Evolutionary conservation across 1,284 basidiomycete genomes (phyloP).

Genomic region (Vanrija humicola): DNA sequence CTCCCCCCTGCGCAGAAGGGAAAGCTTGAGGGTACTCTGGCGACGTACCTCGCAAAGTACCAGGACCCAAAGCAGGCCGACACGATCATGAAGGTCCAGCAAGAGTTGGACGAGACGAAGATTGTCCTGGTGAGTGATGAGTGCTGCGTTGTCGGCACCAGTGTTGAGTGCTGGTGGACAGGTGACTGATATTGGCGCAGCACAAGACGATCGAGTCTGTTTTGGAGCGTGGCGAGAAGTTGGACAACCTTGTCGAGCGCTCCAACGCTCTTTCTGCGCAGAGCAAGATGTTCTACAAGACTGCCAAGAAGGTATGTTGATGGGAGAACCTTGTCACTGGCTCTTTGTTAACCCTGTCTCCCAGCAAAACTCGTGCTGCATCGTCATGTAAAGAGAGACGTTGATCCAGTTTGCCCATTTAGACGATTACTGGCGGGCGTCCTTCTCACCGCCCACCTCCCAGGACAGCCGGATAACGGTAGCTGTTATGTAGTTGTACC

Average conservation of each 20-base stretch:
- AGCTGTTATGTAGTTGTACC: conserved; percentile 8
- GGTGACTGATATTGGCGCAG: conserved; percentile 49
- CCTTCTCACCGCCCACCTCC: no score
- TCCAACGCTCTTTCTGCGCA: conserved; percentile 86
- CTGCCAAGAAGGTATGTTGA: conserved; percentile 73
- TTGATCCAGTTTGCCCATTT: background rate
- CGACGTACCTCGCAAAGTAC: conserved; percentile 83
- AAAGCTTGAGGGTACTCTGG: conserved; percentile 57
- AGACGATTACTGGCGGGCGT: no score
- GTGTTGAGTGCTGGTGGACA: background rate
- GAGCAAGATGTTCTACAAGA: conserved; percentile 94
- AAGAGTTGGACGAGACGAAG: conserved; percentile 99
- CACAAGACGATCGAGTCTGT: conserved; percentile 99
- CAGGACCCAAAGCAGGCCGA: conserved; percentile 98
- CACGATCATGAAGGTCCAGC: conserved; percentile 97
- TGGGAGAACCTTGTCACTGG: background rate
- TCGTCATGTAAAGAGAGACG: conserved; percentile 48
- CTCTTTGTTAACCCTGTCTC: background rate
- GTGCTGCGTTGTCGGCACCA: no score
- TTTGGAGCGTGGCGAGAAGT: conserved; percentile 91
- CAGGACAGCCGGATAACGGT: background rate
- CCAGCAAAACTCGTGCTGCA: conserved; percentile 68
- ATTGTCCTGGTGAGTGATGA: conserved; percentile 73
- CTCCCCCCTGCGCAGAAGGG: conserved; percentile 49
- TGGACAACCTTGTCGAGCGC: conserved; percentile 94